A percentile compares a stretch with the other conserved stretches of the same genome.
phyloP scores from a whole-genome alignment of 352 stramenopile species.

The Globisporangium uncinulatum region DNA sequence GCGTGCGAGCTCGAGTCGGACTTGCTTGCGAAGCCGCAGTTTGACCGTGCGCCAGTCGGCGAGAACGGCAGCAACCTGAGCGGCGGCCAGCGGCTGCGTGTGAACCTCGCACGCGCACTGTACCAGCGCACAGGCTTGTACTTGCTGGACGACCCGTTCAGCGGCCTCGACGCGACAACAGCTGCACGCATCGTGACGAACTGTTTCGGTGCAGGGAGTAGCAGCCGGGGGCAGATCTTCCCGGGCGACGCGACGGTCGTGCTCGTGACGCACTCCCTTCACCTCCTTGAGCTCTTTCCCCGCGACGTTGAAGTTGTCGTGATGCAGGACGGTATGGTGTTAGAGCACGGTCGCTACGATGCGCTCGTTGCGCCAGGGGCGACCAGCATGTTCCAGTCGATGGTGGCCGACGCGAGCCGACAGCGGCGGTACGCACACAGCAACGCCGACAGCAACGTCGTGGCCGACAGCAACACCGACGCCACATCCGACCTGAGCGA shows the following conservation, averaged over 20 bases:
- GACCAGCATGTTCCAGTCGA: constrained; percentile 20
- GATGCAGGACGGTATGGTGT: constrained; percentile 44
- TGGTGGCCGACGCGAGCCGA: constrained; percentile 13
- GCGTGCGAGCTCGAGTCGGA: constrained; percentile 74
- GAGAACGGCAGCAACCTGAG: constrained; percentile 85
- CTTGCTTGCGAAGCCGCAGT: constrained; percentile 30
- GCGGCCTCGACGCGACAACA: constrained; percentile 66
- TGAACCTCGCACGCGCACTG: constrained; percentile 82
- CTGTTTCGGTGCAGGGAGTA: constrained; percentile 30
- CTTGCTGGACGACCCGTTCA: constrained; percentile 88
- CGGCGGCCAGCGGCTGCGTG: constrained; percentile 72
- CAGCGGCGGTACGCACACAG: neutral
- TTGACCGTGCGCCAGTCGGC: constrained; percentile 45
- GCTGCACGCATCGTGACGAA: constrained; percentile 40
- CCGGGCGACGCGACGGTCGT: constrained; percentile 48
- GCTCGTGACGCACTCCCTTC: constrained; percentile 70
- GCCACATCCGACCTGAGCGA: neutral
- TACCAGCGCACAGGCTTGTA: constrained; percentile 69
- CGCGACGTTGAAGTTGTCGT: constrained; percentile 37
- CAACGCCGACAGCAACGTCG: neutral
- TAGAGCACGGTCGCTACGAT: constrained; percentile 35
- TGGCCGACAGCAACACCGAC: neutral
- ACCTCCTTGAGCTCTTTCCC: constrained; percentile 55
- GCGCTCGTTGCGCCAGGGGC: constrained; percentile 16
- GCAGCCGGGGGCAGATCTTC: constrained; percentile 28